Percentiles rank a stretch among this genome's conserved stretches.
phyloP scores from a whole-genome alignment of 768 basidiomycete species.

The Tricholoma terreum region DNA sequence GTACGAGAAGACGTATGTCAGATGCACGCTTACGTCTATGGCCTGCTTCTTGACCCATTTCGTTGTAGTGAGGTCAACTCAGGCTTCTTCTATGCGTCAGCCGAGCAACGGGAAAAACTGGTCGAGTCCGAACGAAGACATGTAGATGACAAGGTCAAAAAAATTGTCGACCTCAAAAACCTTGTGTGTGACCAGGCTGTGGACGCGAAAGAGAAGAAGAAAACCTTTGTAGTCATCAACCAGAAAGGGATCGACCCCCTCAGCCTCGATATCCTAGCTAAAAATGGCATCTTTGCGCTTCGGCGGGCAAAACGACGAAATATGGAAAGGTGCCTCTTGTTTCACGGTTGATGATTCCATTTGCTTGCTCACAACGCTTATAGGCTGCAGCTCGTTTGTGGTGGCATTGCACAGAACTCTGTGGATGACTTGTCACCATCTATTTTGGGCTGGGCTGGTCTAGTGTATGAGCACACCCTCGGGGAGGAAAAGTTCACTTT shows the following conservation, averaged over 20 bases:
- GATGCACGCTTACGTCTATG: constrained; percentile 7
- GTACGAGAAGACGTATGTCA: constrained; percentile 96
- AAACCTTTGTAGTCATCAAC: constrained; percentile 93
- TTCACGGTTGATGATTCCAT: constrained; percentile 2
- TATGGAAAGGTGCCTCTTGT: constrained; percentile 82
- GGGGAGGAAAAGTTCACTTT: constrained; percentile 99
- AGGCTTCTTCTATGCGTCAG: constrained; percentile 97
- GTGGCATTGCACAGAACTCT: constrained; percentile 95
- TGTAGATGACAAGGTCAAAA: constrained; percentile 90
- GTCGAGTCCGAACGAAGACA: constrained; percentile 96
- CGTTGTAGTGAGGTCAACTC: constrained; percentile 91
- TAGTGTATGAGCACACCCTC: constrained; percentile 98
- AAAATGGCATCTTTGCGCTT: constrained; percentile 93
- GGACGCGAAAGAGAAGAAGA: constrained; percentile 74
- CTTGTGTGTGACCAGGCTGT: constrained; percentile 93
- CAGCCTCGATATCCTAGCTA: constrained; percentile 91
- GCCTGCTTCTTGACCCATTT: constrained; percentile 17
- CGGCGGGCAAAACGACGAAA: constrained; percentile 96
- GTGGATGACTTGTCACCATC: constrained; percentile 93
- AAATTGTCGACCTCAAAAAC: constrained; percentile 96
- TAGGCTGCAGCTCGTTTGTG: constrained; percentile 91
- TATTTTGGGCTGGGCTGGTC: constrained; percentile 93
- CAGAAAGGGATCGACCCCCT: constrained; percentile 99
- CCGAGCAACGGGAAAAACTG: constrained; percentile 97
- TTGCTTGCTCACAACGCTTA: not conserved